Conservation (phyloP, 1,284 basidiomycete genomes). For the Trametes sp. region DNA sequence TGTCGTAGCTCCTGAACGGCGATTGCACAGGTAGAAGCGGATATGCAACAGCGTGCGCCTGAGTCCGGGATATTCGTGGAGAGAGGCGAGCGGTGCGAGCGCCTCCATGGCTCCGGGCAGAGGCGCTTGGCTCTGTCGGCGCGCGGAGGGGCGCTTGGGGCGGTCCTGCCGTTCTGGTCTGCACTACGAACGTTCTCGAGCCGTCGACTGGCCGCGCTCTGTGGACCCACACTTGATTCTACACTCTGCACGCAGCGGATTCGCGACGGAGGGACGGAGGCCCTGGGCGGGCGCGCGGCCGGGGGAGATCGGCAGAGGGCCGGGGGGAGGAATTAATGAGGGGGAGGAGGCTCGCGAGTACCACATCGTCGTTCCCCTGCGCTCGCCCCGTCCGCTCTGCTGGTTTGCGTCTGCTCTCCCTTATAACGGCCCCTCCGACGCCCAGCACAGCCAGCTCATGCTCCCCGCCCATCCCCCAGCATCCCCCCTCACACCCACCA, state of each 20-base stretch:
- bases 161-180: neutral
- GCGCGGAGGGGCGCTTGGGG: neutral
- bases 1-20: constrained; percentile 1
- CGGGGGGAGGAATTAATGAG: constrained; percentile 17
- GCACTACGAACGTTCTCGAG: constrained; percentile 6
- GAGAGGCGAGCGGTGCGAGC: neutral
- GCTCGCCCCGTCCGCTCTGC: constrained; percentile 25
- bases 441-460: constrained; percentile 17
- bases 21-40: neutral
- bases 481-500: constrained; percentile 9
- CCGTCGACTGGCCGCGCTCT: no score
- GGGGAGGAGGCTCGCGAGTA: constrained; percentile 15
- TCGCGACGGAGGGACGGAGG: constrained; percentile 7
- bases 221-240: neutral
- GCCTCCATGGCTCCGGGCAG: constrained; percentile 10
- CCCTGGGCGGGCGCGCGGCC: constrained; percentile 7
- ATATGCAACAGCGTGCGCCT: neutral
- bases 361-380: constrained; percentile 32
- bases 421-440: constrained; percentile 9
- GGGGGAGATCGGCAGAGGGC: constrained; percentile 24
- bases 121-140: neutral
- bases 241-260: neutral
- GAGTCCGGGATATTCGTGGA: neutral
- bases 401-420: constrained; percentile 26
- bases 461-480: constrained; percentile 16